Conservation (phyloP, 495 filamentous ascomycete species). For the Xylaria castorea region DNA sequence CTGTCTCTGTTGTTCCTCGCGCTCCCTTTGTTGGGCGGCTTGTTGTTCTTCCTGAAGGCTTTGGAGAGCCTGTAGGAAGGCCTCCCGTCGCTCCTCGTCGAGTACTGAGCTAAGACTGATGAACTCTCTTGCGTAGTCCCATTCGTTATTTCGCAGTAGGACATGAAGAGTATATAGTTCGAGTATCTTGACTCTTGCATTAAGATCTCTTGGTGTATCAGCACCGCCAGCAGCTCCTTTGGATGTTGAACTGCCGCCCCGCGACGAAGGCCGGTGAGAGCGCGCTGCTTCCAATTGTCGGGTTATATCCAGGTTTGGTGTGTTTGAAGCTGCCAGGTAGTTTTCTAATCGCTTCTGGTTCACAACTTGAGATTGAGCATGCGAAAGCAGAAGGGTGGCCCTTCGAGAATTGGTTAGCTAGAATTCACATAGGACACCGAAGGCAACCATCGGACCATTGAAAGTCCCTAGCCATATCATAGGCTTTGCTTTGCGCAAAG, state of each 20-base stretch:
- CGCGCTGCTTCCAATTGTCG: conserved; percentile 56
- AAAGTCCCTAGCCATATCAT: background rate
- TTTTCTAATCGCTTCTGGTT: conserved; percentile 90
- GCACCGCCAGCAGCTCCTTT: conserved; percentile 61
- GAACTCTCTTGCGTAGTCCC: conserved; percentile 93
- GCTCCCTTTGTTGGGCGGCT: conserved; percentile 66
- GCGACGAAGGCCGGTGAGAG: conserved; percentile 34
- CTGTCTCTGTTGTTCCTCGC: conserved; percentile 67
- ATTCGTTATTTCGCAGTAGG: conserved; percentile 86
- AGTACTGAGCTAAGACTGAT: conserved; percentile 82
- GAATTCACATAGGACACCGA: background rate
- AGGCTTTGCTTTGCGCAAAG: background rate
- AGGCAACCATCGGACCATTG: background rate
- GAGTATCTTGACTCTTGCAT: conserved; percentile 81
- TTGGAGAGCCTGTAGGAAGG: conserved; percentile 77
- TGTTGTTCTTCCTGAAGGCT: conserved; percentile 75
- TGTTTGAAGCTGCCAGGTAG: conserved; percentile 80
- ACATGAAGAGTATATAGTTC: conserved; percentile 95
- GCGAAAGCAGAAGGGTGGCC: conserved; percentile 84
- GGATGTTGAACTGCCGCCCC: conserved; percentile 43
- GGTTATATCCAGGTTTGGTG: conserved; percentile 71
- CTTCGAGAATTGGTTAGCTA: conserved; percentile 48
- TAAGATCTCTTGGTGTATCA: conserved; percentile 77
- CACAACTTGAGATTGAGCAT: conserved; percentile 78
- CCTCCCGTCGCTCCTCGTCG: conserved; percentile 89